Evolutionary conservation across 1,284 basidiomycete genomes (phyloP), one percentile per base, ranked within the genome.

Genomic region (Ceratobasidium sp.): DNA sequence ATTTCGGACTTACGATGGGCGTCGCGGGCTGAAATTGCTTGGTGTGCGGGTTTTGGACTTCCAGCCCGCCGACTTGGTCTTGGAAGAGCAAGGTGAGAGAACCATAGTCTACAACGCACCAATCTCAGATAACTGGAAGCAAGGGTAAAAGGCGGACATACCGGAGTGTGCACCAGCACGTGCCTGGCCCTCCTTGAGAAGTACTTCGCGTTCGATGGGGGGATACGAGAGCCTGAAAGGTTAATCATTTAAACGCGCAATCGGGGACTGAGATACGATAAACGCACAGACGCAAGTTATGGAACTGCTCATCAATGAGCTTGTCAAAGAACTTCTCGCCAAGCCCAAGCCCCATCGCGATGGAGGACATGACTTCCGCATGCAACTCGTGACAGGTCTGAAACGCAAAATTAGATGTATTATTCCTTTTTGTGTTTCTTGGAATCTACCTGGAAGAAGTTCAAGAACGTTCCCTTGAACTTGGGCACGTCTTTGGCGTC

Each of bases 71-170:
- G 64, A 95, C 89, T 85, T 90, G 85, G 80, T 94, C 93, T 81
- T 95, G 94, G 83, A 95, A 95, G 8, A 96, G 84, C 22, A 96
- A 83, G 0, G 94, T 95, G 78, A 94, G 81, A 19, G 92, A 92
- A 4, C 94, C 94, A 78, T 95, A 95, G 81, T 94, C 92, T 66
- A 19, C 19, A 37, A 37, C 19, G 1, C 31, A 39, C 1, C 24
- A n/a, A 37, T n/a, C 77, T 76, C 4, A 74, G 19, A 75, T 27
- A 4, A 34, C 24, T n/a, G 2, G 46, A 13, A 54, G 16, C n/a
- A 14, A 29, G 51, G 22, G 16, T 16, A 27, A 43, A 2, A 7
- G 27, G 46, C 61, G 8, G 37, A 59, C 56, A 19, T 59, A 59
- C 56, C 56, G 41, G 90, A 92, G 79, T 94, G 93, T 29, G 91